phyloP scores from a whole-genome alignment of 2,329 filamentous ascomycete species.

The Ilyonectria destructans region DNA sequence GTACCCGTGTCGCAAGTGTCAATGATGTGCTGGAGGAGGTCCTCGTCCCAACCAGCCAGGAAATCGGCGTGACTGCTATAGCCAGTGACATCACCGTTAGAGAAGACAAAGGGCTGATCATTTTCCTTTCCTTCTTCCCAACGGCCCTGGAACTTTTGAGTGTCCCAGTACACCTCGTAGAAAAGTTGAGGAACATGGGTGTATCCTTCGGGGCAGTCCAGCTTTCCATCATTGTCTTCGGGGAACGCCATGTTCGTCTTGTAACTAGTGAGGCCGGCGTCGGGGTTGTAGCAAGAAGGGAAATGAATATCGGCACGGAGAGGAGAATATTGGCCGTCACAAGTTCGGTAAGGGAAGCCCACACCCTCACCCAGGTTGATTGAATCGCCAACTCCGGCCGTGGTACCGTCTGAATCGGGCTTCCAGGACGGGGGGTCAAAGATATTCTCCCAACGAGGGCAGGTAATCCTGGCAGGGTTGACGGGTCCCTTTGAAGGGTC shows the following conservation, averaged over 20 bases:
- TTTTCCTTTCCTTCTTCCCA: conserved; percentile 69
- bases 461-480: conserved; percentile 73
- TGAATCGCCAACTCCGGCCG: conserved; percentile 70
- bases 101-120: conserved; percentile 76
- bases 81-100: conserved; percentile 80
- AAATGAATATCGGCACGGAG: conserved; percentile 80
- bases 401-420: conserved; percentile 67
- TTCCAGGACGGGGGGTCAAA: conserved; percentile 69
- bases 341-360: conserved; percentile 81
- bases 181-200: conserved; percentile 72
- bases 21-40: conserved; percentile 77
- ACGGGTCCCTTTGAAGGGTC: conserved; percentile 68
- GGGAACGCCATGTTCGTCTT: conserved; percentile 79
- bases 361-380: conserved; percentile 70
- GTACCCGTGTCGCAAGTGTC: conserved; percentile 76
- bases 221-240: conserved; percentile 62
- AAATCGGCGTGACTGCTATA: conserved; percentile 83
- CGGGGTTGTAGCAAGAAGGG: conserved; percentile 82
- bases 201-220: conserved; percentile 70
- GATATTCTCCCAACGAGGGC: conserved; percentile 67
- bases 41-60: conserved; percentile 80
- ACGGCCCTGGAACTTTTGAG: conserved; percentile 65
- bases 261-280: conserved; percentile 72
- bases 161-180: conserved; percentile 75
- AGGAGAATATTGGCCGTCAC: conserved; percentile 74